Evolutionary conservation across 805 yeast genomes (phyloP), one percentile per base, ranked within the genome.

Genomic region (Kluyveromyces dobzhanskii): DNA sequence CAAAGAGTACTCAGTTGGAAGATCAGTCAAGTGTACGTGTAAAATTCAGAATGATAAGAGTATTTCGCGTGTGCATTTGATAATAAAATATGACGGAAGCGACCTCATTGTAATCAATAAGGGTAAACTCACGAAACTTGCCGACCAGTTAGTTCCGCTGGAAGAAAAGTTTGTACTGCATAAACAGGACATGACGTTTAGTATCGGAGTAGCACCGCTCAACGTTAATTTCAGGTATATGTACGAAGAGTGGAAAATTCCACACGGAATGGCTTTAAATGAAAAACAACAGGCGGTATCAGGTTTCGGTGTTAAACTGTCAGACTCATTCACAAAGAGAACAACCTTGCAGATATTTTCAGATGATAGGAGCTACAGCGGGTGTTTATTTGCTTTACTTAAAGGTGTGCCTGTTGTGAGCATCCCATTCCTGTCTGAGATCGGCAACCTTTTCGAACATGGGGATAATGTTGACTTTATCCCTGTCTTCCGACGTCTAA

Each of bases 11-110:
- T 43, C 39, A 13, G 44, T 59, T 16, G 64, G 64, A 8, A 49
- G 64, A 30, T 57, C 64, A 4, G 51, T 55, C 24, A 54, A 56
- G 40, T 51, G 50, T 42, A 41, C 43, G 10, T 43, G 57, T 18
- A 36, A 35, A 13, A 49, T 57, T n/a, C 56, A 56, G 29, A 54
- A 56, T 38, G 62, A 59, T 33, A 59, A 57, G 32, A 57, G 62
- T 35, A 54, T 59, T 33, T 59, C 64, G 2, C 46, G 64, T 19
- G 45, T 55, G 19, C 64, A 59, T 37, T 34, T 59, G 4, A 36
- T 38, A 12, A 19, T 56, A 2, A 29, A 33, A 23, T 28, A 36
- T 12, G 40, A 41, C 3, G n/a, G 17, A 4, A 26, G 12, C 37
- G 16, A 14, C 16, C 27, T 42, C 1, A 18, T 11, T n/a, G 35